Base-by-base conservation (phyloP, 371 early-diverging fungal species). In the Homolaphlyctis polyrhiza region DNA sequence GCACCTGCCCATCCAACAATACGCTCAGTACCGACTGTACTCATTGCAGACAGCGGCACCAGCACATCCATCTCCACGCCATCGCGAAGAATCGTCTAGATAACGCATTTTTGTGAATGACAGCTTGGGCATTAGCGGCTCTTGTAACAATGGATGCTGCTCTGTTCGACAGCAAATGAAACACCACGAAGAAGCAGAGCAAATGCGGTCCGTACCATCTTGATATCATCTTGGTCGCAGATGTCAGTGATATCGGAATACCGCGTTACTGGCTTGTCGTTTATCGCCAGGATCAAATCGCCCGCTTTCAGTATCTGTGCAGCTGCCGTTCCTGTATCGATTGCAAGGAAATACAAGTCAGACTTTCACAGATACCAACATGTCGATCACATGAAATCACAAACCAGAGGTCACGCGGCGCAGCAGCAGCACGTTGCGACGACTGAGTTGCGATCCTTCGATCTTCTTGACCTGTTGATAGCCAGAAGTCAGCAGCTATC, bases 1-100 rank as follows among this genome's bases (percentile, higher is more conserved):
- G 91, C 92, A 16, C 95, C 95, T 4, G 86, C 81, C 93, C 93
- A 94, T 3, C 86, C 83, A 30, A 92, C 76, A 5, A 92, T 78
- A 6, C 85, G 76, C 21, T 78, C 80, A 8, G 75, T 75, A 0
- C 74, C 72, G 18, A 73, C 74, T 14, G 74, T 77, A 32, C 74
- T 64, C 50, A 85, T 66, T 4, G 69, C 60, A 8, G 78, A 71
- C 21, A 87, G 57, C 6, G 73, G 70, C 25, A 71, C 72, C 0
- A 25, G 63, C 27, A 87, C 45, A 32, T 68, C 33, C 32, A 79
- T 69, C 59, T 87, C 88, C 25, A 79, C 71, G 65, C 90, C 89
- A 60, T 84, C 82, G 27, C 92, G 77, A 43, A 87, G 71, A 57
- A 92, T 74, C 27, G 86, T 86, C 66, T 71, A n/a, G n/a, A n/a